Conservation (phyloP, 768 basidiomycete species). For the Phanerodontia chrysosporium region DNA sequence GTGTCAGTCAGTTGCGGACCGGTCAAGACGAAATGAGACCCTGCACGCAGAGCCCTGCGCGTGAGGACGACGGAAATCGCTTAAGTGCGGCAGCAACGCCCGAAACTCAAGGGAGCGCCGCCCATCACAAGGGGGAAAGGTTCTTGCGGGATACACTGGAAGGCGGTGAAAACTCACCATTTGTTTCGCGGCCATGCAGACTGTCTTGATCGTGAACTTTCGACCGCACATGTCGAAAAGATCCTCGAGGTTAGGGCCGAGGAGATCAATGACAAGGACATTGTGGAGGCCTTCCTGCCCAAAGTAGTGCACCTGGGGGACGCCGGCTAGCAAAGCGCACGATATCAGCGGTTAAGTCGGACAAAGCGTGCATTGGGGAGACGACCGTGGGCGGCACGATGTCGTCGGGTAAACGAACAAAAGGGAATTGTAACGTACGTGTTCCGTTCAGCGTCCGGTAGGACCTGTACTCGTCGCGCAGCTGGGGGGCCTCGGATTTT, state of each 20-base stretch:
- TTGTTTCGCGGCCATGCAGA: slow-evolving; percentile 98
- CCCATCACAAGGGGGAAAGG: not conserved
- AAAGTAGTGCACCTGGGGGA: slow-evolving; percentile 98
- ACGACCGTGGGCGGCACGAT: not conserved
- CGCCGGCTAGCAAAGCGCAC: slow-evolving; percentile 58
- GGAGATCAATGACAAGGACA: slow-evolving; percentile 87
- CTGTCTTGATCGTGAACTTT: slow-evolving; percentile 96
- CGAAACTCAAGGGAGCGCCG: not conserved
- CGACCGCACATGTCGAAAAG: slow-evolving; percentile 99
- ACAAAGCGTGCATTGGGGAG: not conserved
- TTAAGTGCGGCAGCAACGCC: not conserved
- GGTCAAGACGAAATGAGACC: not conserved
- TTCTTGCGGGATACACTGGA: not conserved
- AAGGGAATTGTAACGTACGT: slow-evolving; percentile 45
- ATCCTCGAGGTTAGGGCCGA: slow-evolving; percentile 97
- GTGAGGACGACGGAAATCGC: not conserved
- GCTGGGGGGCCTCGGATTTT: slow-evolving; percentile 96
- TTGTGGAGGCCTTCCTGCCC: slow-evolving; percentile 99
- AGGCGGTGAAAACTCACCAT: slow-evolving; percentile 71
- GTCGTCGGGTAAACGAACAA: not conserved
- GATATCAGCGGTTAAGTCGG: not conserved
- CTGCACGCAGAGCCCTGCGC: not conserved
- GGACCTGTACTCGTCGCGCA: slow-evolving; percentile 94
- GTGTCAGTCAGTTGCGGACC: slow-evolving; percentile 3
- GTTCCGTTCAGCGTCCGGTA: slow-evolving; percentile 93